Conservation (phyloP, 768 basidiomycete genomes). For the Boletales sp. region DNA sequence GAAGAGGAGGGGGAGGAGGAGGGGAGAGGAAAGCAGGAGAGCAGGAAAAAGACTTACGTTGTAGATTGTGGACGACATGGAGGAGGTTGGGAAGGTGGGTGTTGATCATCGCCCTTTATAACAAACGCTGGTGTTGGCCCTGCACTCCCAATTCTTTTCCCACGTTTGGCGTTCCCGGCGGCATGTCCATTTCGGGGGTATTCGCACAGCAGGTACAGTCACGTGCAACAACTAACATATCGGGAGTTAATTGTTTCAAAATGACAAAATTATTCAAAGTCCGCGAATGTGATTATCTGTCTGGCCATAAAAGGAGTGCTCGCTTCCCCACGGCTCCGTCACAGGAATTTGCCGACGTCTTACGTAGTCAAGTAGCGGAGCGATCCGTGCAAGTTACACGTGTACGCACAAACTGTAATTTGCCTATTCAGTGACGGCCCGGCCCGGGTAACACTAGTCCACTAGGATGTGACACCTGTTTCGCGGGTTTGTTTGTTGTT, state of each 20-base stretch:
- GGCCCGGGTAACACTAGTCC: too few species aligned
- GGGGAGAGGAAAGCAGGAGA: not conserved
- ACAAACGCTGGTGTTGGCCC: slow-evolving; percentile 33
- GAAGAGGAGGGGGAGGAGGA: not conserved
- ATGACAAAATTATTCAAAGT: too few species aligned
- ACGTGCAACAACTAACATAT: slow-evolving; percentile 22
- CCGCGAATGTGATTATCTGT: too few species aligned
- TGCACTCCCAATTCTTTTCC: slow-evolving; percentile 31
- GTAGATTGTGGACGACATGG: slow-evolving; percentile 38
- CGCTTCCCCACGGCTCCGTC: too few species aligned
- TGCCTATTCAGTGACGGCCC: too few species aligned
- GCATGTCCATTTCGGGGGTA: slow-evolving; percentile 26
- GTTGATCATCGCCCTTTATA: slow-evolving; percentile 40
- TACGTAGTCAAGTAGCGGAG: too few species aligned
- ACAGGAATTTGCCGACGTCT: too few species aligned
- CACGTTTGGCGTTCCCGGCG: slow-evolving; percentile 35
- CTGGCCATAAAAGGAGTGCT: too few species aligned
- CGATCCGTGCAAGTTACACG: too few species aligned
- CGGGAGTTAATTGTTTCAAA: slow-evolving; percentile 14
- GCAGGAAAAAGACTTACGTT: slow-evolving; percentile 27
- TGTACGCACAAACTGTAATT: too few species aligned
- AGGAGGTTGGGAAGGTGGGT: slow-evolving; percentile 35
- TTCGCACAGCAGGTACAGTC: slow-evolving; percentile 27
- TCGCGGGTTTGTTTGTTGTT: too few species aligned
- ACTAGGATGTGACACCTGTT: too few species aligned